Evolutionary conservation across 352 stramenopile genomes (phyloP).

Genomic region (Phytophthora sojae): DNA sequence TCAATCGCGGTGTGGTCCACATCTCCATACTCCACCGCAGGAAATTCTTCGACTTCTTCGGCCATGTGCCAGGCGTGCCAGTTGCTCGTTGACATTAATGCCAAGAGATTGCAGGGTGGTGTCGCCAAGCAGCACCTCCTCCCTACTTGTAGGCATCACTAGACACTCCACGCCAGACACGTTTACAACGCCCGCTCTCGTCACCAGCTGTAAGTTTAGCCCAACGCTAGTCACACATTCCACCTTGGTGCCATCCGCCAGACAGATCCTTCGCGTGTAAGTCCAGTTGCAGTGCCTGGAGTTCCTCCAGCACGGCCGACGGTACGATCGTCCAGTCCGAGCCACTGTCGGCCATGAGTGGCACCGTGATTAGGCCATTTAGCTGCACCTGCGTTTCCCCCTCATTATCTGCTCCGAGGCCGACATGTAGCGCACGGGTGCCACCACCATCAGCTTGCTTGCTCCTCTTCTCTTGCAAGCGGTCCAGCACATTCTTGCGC

Average conservation of each 20-base stretch:
- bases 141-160: neutral
- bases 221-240: neutral
- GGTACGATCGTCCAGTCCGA: constrained; percentile 9
- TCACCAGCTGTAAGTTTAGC: neutral
- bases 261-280: neutral
- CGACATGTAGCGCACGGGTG: constrained; percentile 1
- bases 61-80: constrained; percentile 1
- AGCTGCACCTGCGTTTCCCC: neutral
- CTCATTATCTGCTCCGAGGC: neutral
- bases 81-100: constrained; percentile 14
- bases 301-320: neutral
- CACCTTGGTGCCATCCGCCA: constrained; percentile 5
- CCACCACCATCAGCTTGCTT: neutral
- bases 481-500: constrained; percentile 11
- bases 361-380: neutral
- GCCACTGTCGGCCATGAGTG: neutral
- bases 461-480: constrained; percentile 1
- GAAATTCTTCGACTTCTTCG: constrained; percentile 6
- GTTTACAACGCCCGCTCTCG: constrained; percentile 3
- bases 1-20: constrained; percentile 2
- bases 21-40: constrained; percentile 1
- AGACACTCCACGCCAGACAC: constrained; percentile 2
- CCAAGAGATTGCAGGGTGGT: constrained; percentile 3
- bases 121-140: constrained; percentile 12
- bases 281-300: neutral